Base-by-base conservation (phyloP, 2,329 filamentous ascomycete genomes). In the Tolypocladium ovalisporum region DNA sequence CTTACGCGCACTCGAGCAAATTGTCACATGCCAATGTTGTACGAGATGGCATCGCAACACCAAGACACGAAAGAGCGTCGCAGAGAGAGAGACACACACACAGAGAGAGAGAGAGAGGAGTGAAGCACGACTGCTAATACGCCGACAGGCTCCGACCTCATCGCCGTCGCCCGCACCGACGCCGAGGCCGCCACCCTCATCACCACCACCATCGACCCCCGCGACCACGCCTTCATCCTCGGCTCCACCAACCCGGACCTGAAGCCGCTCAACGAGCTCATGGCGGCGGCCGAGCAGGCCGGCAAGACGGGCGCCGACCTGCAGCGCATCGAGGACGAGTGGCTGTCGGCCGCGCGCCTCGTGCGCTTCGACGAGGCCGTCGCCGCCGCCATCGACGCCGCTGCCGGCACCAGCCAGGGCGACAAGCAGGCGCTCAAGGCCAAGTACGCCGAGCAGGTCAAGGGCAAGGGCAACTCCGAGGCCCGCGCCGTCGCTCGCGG, bases 101-200 rank as follows among this genome's bases (percentile, higher is more conserved):
- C 32, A 34, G n/a, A n/a, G n/a, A n/a, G n/a, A n/a, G n/a, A n/a
- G n/a, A n/a, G n/a, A n/a, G n/a, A n/a, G n/a, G n/a, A n/a, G n/a
- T n/a, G 4, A 37, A 15, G 17, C 12, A 17, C 36, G 13, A 37
- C 36, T 4, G 10, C 13, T 37, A 15, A 37, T n/a, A 22, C 27
- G 39, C 39, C 39, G n/a, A n/a, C 61, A 88, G 85, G 89, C 62
- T 82, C 85, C 61, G 90, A 99, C 69, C 86, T 99, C 61, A 77
- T 99, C 42, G 90, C 90, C 64, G 85, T 99, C 63, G 94, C 94
- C 56, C 88, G 94, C 68, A 99, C 94, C 59, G 94, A 99, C 75
- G 95, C 94, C 65, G 94, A 99, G 79, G 94, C 94, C 56, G 94
- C 94, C 37, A 99, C 94, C 5, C 86, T 99, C 66, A 96, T 99